Evolutionary conservation across 805 yeast species (phyloP).

Genomic region (Blastobotrys attinorum): DNA sequence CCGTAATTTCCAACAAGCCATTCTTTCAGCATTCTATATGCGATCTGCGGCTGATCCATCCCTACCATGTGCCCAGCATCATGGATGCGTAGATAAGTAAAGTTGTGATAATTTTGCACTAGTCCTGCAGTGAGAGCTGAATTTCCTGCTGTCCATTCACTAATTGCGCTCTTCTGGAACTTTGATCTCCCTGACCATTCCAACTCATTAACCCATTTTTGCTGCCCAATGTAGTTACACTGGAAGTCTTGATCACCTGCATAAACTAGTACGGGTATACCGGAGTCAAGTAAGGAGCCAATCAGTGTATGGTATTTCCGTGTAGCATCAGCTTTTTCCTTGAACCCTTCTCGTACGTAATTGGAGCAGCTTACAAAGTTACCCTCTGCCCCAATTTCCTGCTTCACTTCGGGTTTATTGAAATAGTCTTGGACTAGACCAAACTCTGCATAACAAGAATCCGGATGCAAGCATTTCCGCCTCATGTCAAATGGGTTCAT

Average conservation of each 20-base stretch:
- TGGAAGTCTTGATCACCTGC: slow-evolving; percentile 88
- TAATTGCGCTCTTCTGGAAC: slow-evolving; percentile 33
- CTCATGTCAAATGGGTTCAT: slow-evolving; percentile 84
- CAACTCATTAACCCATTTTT: slow-evolving; percentile 65
- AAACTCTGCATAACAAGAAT: slow-evolving; percentile 66
- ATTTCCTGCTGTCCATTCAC: slow-evolving; percentile 31
- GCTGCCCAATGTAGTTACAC: slow-evolving; percentile 83
- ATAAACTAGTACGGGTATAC: slow-evolving; percentile 66
- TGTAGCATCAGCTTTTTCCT: slow-evolving; percentile 78
- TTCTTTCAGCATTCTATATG: slow-evolving; percentile 71
- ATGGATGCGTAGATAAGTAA: slow-evolving; percentile 72
- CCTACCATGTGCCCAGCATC: slow-evolving; percentile 97
- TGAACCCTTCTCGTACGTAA: slow-evolving; percentile 43
- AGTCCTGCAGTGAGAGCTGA: slow-evolving; percentile 47
- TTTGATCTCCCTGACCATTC: slow-evolving; percentile 48
- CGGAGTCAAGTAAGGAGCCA: slow-evolving; percentile 52
- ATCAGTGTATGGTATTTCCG: slow-evolving; percentile 73
- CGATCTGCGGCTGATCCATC: slow-evolving; percentile 62
- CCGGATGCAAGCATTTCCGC: slow-evolving; percentile 41
- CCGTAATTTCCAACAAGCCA: slow-evolving; percentile 51
- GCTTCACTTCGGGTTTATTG: slow-evolving; percentile 64
- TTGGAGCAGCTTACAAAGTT: slow-evolving; percentile 67
- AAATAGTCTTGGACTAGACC: slow-evolving; percentile 66
- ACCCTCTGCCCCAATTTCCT: slow-evolving; percentile 77
- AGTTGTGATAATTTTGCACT: slow-evolving; percentile 50